phyloP scores from a whole-genome alignment of 2,329 filamentous ascomycete genomes.

The Huntiella bhutanensis region DNA sequence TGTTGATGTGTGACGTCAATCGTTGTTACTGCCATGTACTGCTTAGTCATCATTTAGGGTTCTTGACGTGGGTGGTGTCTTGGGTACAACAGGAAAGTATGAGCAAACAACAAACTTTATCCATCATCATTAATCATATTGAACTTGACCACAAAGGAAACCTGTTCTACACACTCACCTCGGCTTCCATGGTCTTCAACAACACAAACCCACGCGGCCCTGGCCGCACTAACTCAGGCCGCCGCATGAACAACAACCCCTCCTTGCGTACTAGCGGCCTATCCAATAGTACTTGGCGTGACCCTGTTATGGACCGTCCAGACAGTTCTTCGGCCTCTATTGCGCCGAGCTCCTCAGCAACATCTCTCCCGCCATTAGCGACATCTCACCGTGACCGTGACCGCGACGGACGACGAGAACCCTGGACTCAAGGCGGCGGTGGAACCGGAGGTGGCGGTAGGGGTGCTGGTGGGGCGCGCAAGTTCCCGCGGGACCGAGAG shows the following conservation, averaged over 20 bases:
- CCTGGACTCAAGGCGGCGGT: no score
- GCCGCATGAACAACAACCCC: background rate
- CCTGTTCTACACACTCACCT: background rate
- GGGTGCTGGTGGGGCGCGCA: background rate
- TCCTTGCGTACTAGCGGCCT: background rate
- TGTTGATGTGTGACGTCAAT: no score
- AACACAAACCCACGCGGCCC: background rate
- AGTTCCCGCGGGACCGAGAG: conserved; percentile 7
- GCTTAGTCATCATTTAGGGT: conserved; percentile 1
- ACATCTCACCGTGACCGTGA: no score
- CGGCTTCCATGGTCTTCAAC: background rate
- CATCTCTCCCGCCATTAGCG: no score
- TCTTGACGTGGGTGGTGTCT: no score
- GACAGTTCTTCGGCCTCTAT: background rate
- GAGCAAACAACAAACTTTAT: no score
- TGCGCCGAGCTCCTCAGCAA: background rate
- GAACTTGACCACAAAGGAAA: background rate
- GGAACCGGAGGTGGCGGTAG: background rate
- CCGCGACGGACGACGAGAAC: no score
- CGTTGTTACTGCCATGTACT: no score
- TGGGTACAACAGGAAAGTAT: no score
- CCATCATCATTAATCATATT: background rate
- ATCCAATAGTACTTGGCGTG: background rate
- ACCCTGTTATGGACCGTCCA: background rate
- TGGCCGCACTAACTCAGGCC: background rate